Evolutionary conservation across 2,329 filamentous ascomycete species (phyloP).

Genomic region (Stemphylium vesicarium): DNA sequence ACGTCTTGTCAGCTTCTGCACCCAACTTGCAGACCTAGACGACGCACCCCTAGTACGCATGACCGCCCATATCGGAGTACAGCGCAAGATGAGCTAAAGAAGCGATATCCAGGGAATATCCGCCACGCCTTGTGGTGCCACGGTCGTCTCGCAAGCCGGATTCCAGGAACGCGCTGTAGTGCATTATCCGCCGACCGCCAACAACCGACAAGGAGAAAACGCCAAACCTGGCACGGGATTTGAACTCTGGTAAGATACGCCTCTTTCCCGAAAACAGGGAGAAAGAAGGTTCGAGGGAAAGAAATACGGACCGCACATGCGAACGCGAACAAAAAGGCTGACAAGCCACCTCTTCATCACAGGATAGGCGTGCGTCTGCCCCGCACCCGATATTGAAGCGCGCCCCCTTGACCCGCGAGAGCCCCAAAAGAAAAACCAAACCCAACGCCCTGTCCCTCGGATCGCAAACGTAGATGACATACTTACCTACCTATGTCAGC

Average conservation of each 20-base stretch:
- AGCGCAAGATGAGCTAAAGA: slow-evolving; percentile 4
- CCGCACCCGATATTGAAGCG: neutral
- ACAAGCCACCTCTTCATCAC: neutral
- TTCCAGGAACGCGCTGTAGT: slow-evolving; percentile 35
- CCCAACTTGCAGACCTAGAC: slow-evolving; percentile 33
- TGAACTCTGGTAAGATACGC: slow-evolving; percentile 14
- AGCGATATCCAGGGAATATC: slow-evolving; percentile 26
- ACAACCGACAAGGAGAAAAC: no score
- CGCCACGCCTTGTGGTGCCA: slow-evolving; percentile 33
- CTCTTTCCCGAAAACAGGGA: no score
- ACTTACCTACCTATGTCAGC: no score
- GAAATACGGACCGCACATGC: no score
- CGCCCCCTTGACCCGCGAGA: no score
- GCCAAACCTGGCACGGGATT: slow-evolving; percentile 12
- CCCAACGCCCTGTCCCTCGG: no score
- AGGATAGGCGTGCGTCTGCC: slow-evolving; percentile 24
- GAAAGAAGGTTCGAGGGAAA: no score
- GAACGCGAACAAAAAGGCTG: neutral
- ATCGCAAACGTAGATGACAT: no score
- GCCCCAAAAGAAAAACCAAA: no score
- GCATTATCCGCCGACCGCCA: slow-evolving; percentile 19
- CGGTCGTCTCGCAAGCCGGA: slow-evolving; percentile 31
- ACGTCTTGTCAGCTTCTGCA: slow-evolving; percentile 32
- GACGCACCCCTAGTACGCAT: slow-evolving; percentile 25
- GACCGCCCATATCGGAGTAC: neutral